These are phyloP conservation scores for Cytospora piceae DNA, from an alignment of 2,329 filamentous ascomycete genomes.

Conservation along the genomic window DNA sequence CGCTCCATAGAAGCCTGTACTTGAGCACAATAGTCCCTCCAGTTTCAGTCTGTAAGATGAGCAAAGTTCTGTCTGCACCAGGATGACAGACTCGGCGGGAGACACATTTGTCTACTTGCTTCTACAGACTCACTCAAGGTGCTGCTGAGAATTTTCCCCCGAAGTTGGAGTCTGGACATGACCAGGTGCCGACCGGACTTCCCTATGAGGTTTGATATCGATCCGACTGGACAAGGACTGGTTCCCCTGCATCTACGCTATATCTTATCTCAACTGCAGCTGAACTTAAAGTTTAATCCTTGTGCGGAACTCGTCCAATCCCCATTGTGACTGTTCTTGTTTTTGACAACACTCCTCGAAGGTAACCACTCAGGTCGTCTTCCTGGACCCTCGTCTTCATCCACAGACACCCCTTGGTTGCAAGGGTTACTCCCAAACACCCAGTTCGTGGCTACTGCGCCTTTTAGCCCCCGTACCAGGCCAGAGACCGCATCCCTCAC, in stretches of 20 bases:
- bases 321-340: not conserved
- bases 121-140: not conserved
- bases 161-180: not conserved
- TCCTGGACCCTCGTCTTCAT: not conserved
- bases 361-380: not conserved
- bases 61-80: not conserved
- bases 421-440: not conserved
- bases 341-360: not conserved
- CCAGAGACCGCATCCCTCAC: conserved; percentile 23
- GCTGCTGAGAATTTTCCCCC: not conserved
- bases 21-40: not conserved
- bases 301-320: not conserved
- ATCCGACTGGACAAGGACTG: not conserved
- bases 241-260: not conserved
- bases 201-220: not conserved
- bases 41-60: not conserved
- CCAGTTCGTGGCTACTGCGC: not conserved
- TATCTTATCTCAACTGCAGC: not conserved
- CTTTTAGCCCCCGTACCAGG: conserved; percentile 19
- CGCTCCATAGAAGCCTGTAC: not conserved
- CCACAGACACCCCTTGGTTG: not conserved
- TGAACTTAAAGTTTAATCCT: not conserved
- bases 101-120: not conserved
- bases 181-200: not conserved
- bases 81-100: not conserved